Evolutionary conservation across 2,329 filamentous ascomycete species (phyloP), one percentile per base, ranked within the genome.

Genomic region (Fusarium subglutinans): DNA sequence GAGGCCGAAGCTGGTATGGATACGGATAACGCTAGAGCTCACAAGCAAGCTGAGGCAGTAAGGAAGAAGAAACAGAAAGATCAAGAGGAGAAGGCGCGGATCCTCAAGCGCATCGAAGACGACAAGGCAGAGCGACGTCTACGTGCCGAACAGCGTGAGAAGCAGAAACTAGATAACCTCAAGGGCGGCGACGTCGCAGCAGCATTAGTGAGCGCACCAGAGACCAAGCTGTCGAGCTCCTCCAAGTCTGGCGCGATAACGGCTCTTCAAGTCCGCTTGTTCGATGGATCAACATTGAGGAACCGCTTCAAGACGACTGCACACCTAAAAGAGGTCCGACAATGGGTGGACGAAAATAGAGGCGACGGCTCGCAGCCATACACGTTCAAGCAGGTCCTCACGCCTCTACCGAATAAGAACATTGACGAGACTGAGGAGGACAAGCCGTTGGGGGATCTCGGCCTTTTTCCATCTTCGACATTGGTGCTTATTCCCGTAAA

Each of bases 251-350:
- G 81, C 12, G 79, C 78, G 22, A 80, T 80, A 75, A 80, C 83
- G 2, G 89, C 92, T 24, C 84, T 98, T 3, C 94, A 96, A 77
- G 89, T 98, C 24, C 90, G 95, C 13, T 86, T 98, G 0, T 93
- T 97, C 64, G 94, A 98, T 79, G 96, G 96, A 15, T 92, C 91
- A 17, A 95, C 91, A 4, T 89, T 98, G 24, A 90, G 94, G 45
- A 88, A 87, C 8, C 90, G 89, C 24, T 97, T 98, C 81, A 85
- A 90, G 17, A 89, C 90, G 28, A 84, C 84, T 5, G 86, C 89
- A 12, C 93, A 88, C 1, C 86, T 98, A 8, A 84, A 81, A 12
- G 89, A 94, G 48, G 91, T 98, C 2, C 89, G 96, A 13, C 83
- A 86, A 12, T 98, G 94, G 93, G 88, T 98, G 13, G 93, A 96